phyloP scores from a whole-genome alignment of 2,329 filamentous ascomycete species.

The Diaporthe longicolla region DNA sequence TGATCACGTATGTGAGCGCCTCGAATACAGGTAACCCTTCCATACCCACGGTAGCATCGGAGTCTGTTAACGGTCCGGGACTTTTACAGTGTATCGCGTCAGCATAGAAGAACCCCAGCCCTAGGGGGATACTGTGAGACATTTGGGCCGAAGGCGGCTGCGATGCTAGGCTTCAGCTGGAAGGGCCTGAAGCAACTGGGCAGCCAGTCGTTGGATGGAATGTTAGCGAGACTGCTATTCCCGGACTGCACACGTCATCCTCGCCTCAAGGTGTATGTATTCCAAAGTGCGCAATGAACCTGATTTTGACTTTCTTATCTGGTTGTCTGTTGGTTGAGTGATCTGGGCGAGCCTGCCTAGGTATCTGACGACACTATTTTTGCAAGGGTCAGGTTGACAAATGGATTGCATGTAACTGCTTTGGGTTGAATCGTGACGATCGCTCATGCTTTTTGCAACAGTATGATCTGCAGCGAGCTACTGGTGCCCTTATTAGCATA shows the following conservation, averaged over 20 bases:
- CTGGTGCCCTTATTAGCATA: not conserved
- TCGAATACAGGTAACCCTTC: not conserved
- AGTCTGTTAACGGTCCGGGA: conserved; percentile 6
- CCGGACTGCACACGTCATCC: not conserved
- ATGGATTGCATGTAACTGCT: not conserved
- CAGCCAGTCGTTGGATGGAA: not conserved
- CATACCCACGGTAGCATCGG: not conserved
- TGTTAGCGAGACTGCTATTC: not conserved
- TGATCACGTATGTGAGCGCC: not conserved
- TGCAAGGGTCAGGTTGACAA: not conserved
- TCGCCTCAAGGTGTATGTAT: too few species aligned
- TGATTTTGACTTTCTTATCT: not conserved
- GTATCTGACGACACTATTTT: not conserved
- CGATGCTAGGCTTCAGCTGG: not conserved
- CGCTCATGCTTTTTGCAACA: not conserved
- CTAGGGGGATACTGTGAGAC: not conserved
- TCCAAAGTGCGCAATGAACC: not conserved
- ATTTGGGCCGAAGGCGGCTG: not conserved
- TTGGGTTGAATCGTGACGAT: conserved; percentile 6
- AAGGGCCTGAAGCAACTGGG: not conserved
- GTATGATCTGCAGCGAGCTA: not conserved
- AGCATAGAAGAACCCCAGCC: not conserved
- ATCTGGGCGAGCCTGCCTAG: not conserved
- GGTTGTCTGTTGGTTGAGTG: too few species aligned
- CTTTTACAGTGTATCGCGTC: not conserved